Evolutionary conservation across 345 rosid species (phyloP), one percentile per base, ranked within the genome.

Genomic region (Salix purpurea): DNA sequence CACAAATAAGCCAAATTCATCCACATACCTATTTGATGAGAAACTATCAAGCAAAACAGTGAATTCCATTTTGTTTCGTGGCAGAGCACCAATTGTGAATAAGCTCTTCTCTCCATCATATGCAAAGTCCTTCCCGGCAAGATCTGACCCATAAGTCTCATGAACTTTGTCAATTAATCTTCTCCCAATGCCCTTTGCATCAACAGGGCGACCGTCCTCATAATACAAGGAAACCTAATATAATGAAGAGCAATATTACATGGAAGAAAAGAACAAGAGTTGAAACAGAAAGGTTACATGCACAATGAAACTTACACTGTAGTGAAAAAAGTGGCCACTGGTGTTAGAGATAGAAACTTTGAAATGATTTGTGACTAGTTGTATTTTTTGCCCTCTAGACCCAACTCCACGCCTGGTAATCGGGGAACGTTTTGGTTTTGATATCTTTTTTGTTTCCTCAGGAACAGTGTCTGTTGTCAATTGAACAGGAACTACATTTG

Each of bases 31-130:
- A 24, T 67, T 78, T 28, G 81, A 67, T 44, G 77, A 67, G 19
- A 73, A 11, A 58, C 37, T 60, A 42, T 80, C 79, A 16, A 80
- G 83, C 52, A 76, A 54, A 24, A 80, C 83, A 21, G 76, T 76
- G 73, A 80, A 80, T n/a, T 80, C 83, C 72, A 80, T 66, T 65
- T 77, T 77, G 72, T 73, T 77, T 24, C 60, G 71, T 0, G 78
- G 78, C 5, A 81, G 76, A 4, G 75, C 23, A 50, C 81, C 81
- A 9, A 77, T 46, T 4, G 84, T 77, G 19, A 69, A 77, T 44
- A 81, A 65, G 40, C 65, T 81, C 68, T 81, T 77, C 67, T 77
- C 78, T 23, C 84, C 84, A 69, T 81, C 84, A 28, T 81, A 81
- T 8, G 84, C 84, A 73, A 81, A 81, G 6, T 73, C 62, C 71